phyloP scores from a whole-genome alignment of 2,329 filamentous ascomycete genomes.

The Ophiocordyceps camponoti-rufipedis region DNA sequence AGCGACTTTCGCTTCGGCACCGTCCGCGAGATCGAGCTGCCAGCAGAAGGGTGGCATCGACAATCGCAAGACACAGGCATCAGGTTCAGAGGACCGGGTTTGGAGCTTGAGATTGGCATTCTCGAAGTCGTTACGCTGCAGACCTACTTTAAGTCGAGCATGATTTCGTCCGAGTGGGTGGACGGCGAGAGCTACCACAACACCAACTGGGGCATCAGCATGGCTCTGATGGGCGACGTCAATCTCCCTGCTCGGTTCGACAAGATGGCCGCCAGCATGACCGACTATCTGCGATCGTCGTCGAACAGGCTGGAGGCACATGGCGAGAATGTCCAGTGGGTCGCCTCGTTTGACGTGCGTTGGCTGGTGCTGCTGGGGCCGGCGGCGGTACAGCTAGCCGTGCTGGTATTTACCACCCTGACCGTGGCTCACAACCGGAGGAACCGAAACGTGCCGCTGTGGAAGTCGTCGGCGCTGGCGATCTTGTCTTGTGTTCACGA shows the following conservation, averaged over 20 bases:
- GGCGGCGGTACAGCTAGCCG: background rate
- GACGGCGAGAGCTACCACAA: background rate
- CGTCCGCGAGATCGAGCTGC: background rate
- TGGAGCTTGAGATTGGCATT: background rate
- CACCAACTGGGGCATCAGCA: background rate
- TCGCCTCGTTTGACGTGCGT: background rate
- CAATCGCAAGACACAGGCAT: background rate
- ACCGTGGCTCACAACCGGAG: background rate
- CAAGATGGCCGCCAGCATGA: background rate
- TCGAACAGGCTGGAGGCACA: background rate
- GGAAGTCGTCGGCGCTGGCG: background rate
- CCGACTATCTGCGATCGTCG: background rate
- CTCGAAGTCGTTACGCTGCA: background rate
- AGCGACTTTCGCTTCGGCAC: background rate
- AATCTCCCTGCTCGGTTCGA: background rate
- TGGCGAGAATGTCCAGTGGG: background rate
- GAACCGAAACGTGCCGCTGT: background rate
- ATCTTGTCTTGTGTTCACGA: background rate
- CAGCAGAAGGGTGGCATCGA: background rate
- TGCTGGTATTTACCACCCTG: background rate
- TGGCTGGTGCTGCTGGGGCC: background rate
- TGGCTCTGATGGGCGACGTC: background rate
- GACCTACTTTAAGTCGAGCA: background rate
- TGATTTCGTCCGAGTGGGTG: background rate
- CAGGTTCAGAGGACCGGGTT: background rate